Evolutionary conservation across 1,139 yeast genomes (phyloP).

Genomic region (Cylindricascospora bacillispora): DNA sequence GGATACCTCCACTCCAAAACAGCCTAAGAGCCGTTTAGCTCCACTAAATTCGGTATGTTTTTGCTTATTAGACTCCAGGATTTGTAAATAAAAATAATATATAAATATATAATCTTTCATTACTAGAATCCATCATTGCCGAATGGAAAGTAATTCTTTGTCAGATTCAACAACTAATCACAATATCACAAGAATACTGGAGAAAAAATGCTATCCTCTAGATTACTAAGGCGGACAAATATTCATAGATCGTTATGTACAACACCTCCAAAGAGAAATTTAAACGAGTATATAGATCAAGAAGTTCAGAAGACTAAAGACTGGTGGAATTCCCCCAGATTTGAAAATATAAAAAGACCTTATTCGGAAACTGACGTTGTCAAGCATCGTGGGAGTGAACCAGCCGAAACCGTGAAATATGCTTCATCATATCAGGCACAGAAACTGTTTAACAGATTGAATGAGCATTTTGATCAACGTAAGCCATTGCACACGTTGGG

Average conservation of each 20-base stretch:
- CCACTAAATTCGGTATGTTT: too few species aligned
- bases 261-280: too few species aligned
- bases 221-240: not conserved
- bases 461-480: slow-evolving; percentile 30
- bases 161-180: too few species aligned
- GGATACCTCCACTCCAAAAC: too few species aligned
- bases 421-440: slow-evolving; percentile 46
- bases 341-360: slow-evolving; percentile 37
- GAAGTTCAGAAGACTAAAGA: slow-evolving; percentile 28
- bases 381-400: slow-evolving; percentile 38
- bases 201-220: not conserved
- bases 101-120: too few species aligned
- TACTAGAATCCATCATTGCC: too few species aligned
- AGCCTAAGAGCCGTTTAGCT: too few species aligned
- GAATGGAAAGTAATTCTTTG: too few species aligned
- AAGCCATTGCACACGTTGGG: slow-evolving; percentile 48
- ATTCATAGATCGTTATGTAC: too few species aligned
- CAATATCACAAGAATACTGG: too few species aligned
- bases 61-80: too few species aligned
- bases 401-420: slow-evolving; percentile 25
- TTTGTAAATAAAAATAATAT: too few species aligned
- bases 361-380: slow-evolving; percentile 44
- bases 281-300: slow-evolving; percentile 6
- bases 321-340: slow-evolving; percentile 44
- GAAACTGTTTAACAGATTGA: slow-evolving; percentile 35